Base-by-base conservation (phyloP, 2,329 filamentous ascomycete genomes). In the Phoma sp. region DNA sequence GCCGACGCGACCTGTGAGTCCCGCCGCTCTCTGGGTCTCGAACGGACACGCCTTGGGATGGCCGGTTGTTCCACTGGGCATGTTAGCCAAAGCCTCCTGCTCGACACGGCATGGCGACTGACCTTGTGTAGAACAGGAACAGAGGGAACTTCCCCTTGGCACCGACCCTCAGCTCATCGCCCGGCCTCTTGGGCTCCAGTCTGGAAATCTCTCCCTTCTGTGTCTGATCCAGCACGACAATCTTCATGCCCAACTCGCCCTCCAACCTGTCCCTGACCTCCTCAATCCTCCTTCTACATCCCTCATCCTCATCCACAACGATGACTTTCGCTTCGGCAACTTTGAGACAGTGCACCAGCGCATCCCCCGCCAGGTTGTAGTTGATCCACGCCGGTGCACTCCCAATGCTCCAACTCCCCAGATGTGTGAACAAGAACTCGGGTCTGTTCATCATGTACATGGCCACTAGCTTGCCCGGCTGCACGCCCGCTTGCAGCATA, bases 351-450 rank as follows among this genome's bases (percentile, higher is more conserved):
- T 91, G 88, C 40, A 89, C 65, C 60, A 91, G 72, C 1, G 87
- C 84, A 60, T 87, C 82, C 0, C 84, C 85, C 7, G 82, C 79
- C 7, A 91, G 76, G 66, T 91, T 87, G 69, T 88, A 85, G 70
- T 91, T 91, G 70, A 91, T 87, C 73, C 89, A 82, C 0, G 88
- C 88, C 0, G 88, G 88, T 0, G 86, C 86, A 13, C 85, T 85
- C 3, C 88, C 88, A 51, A 91, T 83, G 9, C 85, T 82, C 80
- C 84, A 84, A 3, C 88, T 75, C 0, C 84, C 88, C 36, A 90
- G 68, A 84, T 87, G 88, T 3, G 82, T 82, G 43, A 89, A 84
- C 8, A 88, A 65, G 62, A 90, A 90, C 51, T 91, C 87, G 0
- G 85, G 81, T 13, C 85, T 84, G 71, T 91, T 91, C 64, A 80